Evolutionary conservation across 371 early-diverging fungal genomes (phyloP), one percentile per base, ranked within the genome.

Genomic region (Cokeromyces recurvatus): DNA sequence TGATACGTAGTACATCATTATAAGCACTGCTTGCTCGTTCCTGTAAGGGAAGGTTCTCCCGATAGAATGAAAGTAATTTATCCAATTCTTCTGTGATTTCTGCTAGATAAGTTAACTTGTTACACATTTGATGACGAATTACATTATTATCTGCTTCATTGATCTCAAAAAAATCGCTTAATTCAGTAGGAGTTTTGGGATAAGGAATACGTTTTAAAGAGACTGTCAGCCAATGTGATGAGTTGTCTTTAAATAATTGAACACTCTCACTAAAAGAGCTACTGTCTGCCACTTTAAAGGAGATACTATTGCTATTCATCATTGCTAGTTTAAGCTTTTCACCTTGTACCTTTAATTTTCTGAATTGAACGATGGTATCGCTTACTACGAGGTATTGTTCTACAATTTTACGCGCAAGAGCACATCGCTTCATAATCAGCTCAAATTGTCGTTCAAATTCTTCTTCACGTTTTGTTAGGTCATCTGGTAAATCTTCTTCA

Each of bases 381-480:
- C 65, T 41, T 27, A 76, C 50, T 2, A 62, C 52, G 35, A 76
- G 32, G 24, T 66, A 56, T 37, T 79, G 79, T 41, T 68, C 68
- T 0, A 77, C 65, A 0, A 74, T 56, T 22, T 74, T 61, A 21
- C 71, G 54, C 16, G 70, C 58, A 39, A 72, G 76, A 0, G 43
- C 48, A 16, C 55, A 55, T 9, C 72, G 69, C 19, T 68, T 60
- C 66, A 68, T 69, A 43, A 79, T 38, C 32, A 66, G 60, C 38
- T 61, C 70, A 49, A 74, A 68, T 1, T 55, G 55, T 40, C 63
- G 57, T 57, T 79, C 79, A 41, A 79, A 64, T 0, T 61, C 59
- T 12, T 60, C 48, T 51, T 79, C 73, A 14, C 73, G 65, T 20
- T 40, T 47, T 21, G 70, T 55, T 8, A 79, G 50, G 51, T 74